A percentile compares a stretch with the other conserved stretches of the same genome.
phyloP scores from a whole-genome alignment of 1,284 basidiomycete species.

The Meripilus lineatus region DNA sequence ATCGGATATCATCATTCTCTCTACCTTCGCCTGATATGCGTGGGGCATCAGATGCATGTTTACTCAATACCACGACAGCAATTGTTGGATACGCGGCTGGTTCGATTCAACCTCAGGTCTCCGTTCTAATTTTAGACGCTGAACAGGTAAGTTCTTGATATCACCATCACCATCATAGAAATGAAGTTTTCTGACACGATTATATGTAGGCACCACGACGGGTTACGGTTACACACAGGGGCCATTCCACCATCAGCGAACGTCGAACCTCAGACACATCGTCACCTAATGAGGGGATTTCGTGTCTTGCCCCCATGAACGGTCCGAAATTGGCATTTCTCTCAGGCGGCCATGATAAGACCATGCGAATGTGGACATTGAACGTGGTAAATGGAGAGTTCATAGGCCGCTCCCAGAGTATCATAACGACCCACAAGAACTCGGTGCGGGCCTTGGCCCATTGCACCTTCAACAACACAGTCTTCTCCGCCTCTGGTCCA shows the following conservation, averaged over 20 bases:
- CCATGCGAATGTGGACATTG: slow-evolving; percentile 34
- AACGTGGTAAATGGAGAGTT: slow-evolving; percentile 9
- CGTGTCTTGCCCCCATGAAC: slow-evolving; percentile 32
- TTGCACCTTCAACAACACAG: slow-evolving; percentile 24
- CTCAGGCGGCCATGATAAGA: slow-evolving; percentile 41
- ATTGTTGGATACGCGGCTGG: slow-evolving; percentile 40
- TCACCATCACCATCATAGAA: slow-evolving; percentile 4
- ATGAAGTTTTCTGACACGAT: slow-evolving; percentile 8
- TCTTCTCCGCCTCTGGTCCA: slow-evolving; percentile 30
- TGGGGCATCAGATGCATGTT: slow-evolving; percentile 35
- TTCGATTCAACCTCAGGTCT: slow-evolving; percentile 30
- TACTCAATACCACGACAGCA: slow-evolving; percentile 33
- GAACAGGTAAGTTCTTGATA: slow-evolving; percentile 18
- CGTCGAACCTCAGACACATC: slow-evolving; percentile 15
- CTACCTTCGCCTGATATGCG: slow-evolving; percentile 36
- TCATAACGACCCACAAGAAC: slow-evolving; percentile 26
- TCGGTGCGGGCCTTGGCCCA: slow-evolving; percentile 34
- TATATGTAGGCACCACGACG: slow-evolving; percentile 16
- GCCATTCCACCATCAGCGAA: slow-evolving; percentile 22
- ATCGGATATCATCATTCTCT: slow-evolving; percentile 36
- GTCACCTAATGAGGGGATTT: slow-evolving; percentile 31
- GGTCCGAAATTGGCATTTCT: slow-evolving; percentile 33
- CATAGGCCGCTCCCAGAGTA: slow-evolving; percentile 17
- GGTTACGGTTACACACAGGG: slow-evolving; percentile 24
- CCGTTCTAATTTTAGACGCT: slow-evolving; percentile 31